Percentiles rank a stretch among this genome's conserved stretches.
These are phyloP conservation scores for Tylopilus sp. DNA, from an alignment of 768 basidiomycete species.

Conservation along the genomic window DNA sequence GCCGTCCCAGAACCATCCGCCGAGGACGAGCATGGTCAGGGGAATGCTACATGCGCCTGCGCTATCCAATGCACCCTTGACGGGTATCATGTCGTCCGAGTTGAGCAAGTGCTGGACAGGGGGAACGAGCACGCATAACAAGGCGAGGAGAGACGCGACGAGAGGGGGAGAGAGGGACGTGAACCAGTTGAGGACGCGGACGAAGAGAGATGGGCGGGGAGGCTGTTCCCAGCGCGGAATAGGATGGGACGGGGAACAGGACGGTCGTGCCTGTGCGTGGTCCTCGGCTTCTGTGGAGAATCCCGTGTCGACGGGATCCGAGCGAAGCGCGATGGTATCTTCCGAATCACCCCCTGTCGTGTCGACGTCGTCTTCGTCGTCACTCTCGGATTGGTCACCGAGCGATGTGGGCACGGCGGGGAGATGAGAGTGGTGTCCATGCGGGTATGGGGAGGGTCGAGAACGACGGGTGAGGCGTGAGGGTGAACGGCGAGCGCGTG, in stretches of 20 bases:
- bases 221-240: slow-evolving; percentile 6
- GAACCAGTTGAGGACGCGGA: not conserved
- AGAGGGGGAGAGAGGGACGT: slow-evolving; percentile 88
- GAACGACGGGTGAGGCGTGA: not conserved
- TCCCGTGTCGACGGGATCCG: slow-evolving; percentile 6
- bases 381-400: slow-evolving; percentile 27
- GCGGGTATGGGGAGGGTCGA: not conserved
- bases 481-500: slow-evolving; percentile 1
- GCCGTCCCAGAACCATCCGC: slow-evolving; percentile 80
- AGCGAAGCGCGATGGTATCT: slow-evolving; percentile 11
- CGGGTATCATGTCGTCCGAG: slow-evolving; percentile 50
- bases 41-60: slow-evolving; percentile 84
- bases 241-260: too few relatives aligned
- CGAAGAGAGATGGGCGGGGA: not conserved
- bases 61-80: slow-evolving; percentile 63
- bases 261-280: not conserved
- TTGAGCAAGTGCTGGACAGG: slow-evolving; percentile 74
- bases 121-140: slow-evolving; percentile 72
- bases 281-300: slow-evolving; percentile 18
- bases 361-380: slow-evolving; percentile 13
- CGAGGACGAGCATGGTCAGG: slow-evolving; percentile 85
- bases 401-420: slow-evolving; percentile 21
- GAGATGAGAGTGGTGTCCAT: slow-evolving; percentile 11
- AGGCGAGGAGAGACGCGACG: slow-evolving; percentile 71
- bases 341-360: slow-evolving; percentile 22